Percentiles rank a stretch among this genome's conserved stretches.
Conservation (phyloP, 768 basidiomycete species). For the Lentinula raphanica region DNA sequence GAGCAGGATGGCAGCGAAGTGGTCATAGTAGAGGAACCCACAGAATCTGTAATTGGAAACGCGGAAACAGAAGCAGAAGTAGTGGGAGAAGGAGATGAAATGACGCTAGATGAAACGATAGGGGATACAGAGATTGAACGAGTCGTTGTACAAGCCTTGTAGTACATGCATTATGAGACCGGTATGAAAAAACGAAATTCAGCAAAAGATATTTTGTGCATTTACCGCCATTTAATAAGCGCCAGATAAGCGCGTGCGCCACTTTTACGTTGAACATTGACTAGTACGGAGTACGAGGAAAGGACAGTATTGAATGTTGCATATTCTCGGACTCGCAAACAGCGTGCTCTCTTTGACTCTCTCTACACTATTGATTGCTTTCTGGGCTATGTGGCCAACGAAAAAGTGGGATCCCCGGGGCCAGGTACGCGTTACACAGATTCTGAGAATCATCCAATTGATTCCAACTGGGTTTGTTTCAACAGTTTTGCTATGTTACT, state of each 20-base stretch:
- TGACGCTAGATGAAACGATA: neutral
- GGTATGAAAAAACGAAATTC: too few species aligned
- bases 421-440: conserved; percentile 26
- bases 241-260: neutral
- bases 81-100: neutral
- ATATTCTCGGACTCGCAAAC: neutral
- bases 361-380: neutral
- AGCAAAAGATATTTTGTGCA: too few species aligned
- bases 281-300: too few species aligned
- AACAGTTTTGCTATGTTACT: conserved; percentile 82
- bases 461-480: neutral
- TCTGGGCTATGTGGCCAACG: conserved; percentile 8
- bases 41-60: neutral
- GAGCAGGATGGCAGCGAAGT: conserved; percentile 4
- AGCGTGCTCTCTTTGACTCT: neutral
- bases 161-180: too few species aligned
- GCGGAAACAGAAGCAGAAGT: neutral
- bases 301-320: neutral
- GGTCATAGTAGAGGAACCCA: neutral
- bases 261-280: neutral
- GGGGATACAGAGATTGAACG: neutral
- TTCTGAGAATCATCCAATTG: neutral
- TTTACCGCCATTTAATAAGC: too few species aligned
- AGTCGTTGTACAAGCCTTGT: conserved; percentile 5
- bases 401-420: conserved; percentile 47